Evolutionary conservation across 352 stramenopile genomes (phyloP).

Genomic region (Aphanomyces stellatus): DNA sequence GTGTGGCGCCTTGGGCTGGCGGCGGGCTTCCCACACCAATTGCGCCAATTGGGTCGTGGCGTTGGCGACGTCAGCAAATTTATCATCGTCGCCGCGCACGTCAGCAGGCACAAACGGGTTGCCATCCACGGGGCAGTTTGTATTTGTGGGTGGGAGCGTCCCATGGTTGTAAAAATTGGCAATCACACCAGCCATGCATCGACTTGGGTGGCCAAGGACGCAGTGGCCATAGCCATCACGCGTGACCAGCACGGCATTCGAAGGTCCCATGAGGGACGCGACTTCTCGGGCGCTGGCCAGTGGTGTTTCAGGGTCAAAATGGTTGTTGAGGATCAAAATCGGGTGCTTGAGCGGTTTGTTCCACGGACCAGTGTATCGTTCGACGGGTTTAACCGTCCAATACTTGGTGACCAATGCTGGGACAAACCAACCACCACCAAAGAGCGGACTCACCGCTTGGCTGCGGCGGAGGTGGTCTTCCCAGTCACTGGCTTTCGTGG

Average conservation of each 20-base stretch:
- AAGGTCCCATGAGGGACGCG: neutral
- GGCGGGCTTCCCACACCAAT: too few relatives aligned
- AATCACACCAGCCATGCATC: neutral
- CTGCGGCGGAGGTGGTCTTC: neutral
- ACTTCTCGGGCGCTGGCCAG: neutral
- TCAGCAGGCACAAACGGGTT: neutral
- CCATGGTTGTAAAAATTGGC: neutral
- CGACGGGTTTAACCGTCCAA: neutral
- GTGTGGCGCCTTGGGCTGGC: too few relatives aligned
- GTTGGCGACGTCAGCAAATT: too few relatives aligned
- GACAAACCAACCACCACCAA: neutral
- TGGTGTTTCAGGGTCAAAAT: slow-evolving; percentile 2
- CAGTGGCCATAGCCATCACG: slow-evolving; percentile 12
- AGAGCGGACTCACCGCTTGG: neutral
- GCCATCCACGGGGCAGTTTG: neutral
- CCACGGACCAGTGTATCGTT: slow-evolving; percentile 10
- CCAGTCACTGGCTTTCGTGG: neutral
- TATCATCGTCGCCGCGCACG: too few relatives aligned
- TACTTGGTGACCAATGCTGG: neutral
- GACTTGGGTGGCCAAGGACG: neutral
- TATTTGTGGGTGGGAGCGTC: neutral
- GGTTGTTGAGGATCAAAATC: slow-evolving; percentile 11
- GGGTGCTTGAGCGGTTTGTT: neutral
- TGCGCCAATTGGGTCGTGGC: too few relatives aligned
- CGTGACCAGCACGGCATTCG: neutral